Conservation (phyloP, 225 moss, liverwort and hornwort species). For the Rhytidiadelphus loreus region DNA sequence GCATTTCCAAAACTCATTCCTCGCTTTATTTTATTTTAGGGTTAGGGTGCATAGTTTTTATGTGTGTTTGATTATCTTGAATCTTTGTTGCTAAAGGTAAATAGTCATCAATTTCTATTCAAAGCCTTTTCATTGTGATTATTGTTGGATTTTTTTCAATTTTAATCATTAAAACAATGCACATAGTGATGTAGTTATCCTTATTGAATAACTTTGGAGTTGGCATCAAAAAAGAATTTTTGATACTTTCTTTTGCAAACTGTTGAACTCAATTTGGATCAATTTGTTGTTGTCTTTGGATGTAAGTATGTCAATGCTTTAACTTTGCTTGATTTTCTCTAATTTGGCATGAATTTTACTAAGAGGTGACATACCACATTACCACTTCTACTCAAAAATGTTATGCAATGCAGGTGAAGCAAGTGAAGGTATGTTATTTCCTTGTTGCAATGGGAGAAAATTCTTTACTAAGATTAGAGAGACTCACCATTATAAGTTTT, state of each 20-base stretch:
- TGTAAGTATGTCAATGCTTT: neutral
- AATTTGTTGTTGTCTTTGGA: accelerated
- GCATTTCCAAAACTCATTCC: neutral
- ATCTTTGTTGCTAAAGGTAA: neutral
- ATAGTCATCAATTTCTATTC: neutral
- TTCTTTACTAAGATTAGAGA: neutral
- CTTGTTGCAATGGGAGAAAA: neutral
- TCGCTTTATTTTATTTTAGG: neutral
- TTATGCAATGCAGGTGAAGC: neutral
- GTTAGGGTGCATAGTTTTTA: accelerated
- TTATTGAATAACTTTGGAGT: neutral
- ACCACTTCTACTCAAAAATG: too few relatives aligned
- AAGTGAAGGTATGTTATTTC: neutral
- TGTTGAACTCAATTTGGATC: neutral
- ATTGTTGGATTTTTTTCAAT: neutral
- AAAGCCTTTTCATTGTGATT: neutral
- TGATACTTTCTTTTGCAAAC: neutral
- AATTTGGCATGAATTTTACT: neutral
- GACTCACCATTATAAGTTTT: neutral
- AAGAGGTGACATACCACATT: neutral
- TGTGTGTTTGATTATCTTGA: too few relatives aligned
- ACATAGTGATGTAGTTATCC: neutral
- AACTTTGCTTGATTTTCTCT: neutral
- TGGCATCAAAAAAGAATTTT: too few relatives aligned
- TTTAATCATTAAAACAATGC: neutral